Base-by-base conservation (phyloP, 2,329 filamentous ascomycete species). In the Exophiala sp. region DNA sequence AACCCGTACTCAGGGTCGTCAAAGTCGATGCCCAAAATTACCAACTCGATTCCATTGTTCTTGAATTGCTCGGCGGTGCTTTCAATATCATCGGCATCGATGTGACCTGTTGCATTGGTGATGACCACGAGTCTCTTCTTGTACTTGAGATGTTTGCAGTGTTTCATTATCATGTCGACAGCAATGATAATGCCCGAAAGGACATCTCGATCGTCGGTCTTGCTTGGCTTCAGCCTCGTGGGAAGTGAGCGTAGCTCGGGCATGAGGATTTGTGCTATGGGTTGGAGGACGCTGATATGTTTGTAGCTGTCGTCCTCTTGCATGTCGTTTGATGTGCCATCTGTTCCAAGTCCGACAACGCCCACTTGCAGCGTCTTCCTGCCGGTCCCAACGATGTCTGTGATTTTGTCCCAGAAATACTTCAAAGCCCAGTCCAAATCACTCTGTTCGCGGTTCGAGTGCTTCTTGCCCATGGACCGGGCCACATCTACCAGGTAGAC, bases 381-480 rank as follows among this genome's bases (percentile, higher is more conserved):
- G 24, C 83, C 85, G n/a, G 78, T 85, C 29, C 78, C 76, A 71
- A 90, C 86, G 3, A 85, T 89, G 6, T 82, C 83, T 4, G 86
- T 86, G 62, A 95, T 88, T 68, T 89, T 94, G 77, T 97, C 92
- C 91, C 92, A 99, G 46, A 97, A 82, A 72, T 96, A 99, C 58
- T 84, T 83, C 83, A 97, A 85, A 44, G 84, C 83, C 84, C 87
- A 99, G 57, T 96, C 89, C 14, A 99, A 81, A 68, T 97, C 88
- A 2, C 87, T 87, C 68, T 92, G 82, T 16, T 76, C 68, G 62
- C 94, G 84, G 21, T 87, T 89, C 72, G 83, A 79, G 63, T 84
- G 82, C 63, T 77, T 80, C 67, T 87, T 77, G 54, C 79, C 86
- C 88, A 95, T 96, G n/a, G 91, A 88, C 65, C 75, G 78, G 54